These are phyloP conservation scores for Tetrapisispora arboricola DNA, from an alignment of 805 yeast species.

Conservation along the genomic window DNA sequence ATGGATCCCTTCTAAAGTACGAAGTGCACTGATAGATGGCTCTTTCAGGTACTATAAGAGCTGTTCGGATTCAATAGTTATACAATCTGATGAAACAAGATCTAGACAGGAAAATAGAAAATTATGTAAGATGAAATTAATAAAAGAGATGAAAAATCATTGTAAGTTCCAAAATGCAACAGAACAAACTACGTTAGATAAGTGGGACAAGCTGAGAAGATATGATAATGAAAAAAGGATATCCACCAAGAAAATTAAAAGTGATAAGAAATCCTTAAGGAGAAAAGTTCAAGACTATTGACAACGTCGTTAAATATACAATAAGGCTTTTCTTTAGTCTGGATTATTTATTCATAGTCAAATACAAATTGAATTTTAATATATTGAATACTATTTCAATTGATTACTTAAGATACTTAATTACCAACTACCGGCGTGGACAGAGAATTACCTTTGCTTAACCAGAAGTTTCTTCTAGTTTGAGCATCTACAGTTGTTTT, in stretches of 20 bases:
- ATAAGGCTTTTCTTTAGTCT: no score
- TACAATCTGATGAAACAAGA: conserved; percentile 52
- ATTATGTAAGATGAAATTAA: conserved; percentile 51
- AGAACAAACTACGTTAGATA: conserved; percentile 34
- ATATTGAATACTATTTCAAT: not conserved
- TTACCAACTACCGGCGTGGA: not conserved
- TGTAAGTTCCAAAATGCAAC: conserved; percentile 41
- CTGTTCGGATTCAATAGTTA: conserved; percentile 40
- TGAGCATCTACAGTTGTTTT: conserved; percentile 24
- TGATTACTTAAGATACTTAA: no score
- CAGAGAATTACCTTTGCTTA: conserved; percentile 25
- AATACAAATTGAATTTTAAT: not conserved
- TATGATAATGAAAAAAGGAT: conserved; percentile 30
- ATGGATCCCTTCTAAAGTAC: conserved; percentile 53
- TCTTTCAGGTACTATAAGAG: conserved; percentile 47
- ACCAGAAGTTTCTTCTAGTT: conserved; percentile 28
- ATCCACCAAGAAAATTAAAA: conserved; percentile 28
- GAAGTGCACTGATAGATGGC: conserved; percentile 32
- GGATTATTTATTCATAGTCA: no score
- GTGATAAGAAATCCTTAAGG: conserved; percentile 33
- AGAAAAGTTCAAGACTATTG: conserved; percentile 6
- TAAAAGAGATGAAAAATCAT: conserved; percentile 38
- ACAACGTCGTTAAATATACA: no score
- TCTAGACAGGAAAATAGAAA: conserved; percentile 47
- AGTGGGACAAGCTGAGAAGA: conserved; percentile 38